Base-by-base conservation (phyloP, 352 stramenopile genomes). In the Albugo laibachii region DNA sequence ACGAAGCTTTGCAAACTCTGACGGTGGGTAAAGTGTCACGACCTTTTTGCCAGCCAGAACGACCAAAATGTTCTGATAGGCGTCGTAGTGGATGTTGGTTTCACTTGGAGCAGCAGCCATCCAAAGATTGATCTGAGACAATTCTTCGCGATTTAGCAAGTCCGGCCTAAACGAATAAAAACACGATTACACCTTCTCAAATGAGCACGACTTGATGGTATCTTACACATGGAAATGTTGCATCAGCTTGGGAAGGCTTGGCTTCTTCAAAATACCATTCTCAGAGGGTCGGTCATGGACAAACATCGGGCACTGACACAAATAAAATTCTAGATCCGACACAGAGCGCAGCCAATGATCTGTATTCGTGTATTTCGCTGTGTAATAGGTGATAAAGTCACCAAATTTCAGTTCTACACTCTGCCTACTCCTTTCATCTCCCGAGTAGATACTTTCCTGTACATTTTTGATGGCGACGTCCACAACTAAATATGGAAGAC, bases 91-190 rank as follows among this genome's bases (percentile, higher is more conserved):
- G 8, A 91, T 54, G 11, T 60, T 79, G 5, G 78, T 88, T 15
- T 61, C 58, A 8, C 69, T 73, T 21, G 61, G 13, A 19, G 59
- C 55, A 11, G 81, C 65, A 6, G 61, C 63, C 66, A 91, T 85
- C 78, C 78, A 91, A 15, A 91, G 41, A 54, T 91, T 91, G n/a
- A 88, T 63, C 69, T 86, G 72, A 15, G 57, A 70, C n/a, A 88
- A 24, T n/a, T 46, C 41, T 27, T 66, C 50, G 5, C 47, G 34
- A 5, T 59, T 8, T 31, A 31, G 8, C 24, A 31, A 31, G 8
- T 31, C 24, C 8, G 24, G 24, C 8, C 24, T 31, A 31, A 3
- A 31, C 24, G 24, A 31, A 10, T 10, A 31, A 31, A 10, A 31
- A 31, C 24, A 13, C 4, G 4, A 36, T n/a, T 36, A 15, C n/a